phyloP scores from a whole-genome alignment of 768 basidiomycete genomes.

The Lactarius deliciosus region DNA sequence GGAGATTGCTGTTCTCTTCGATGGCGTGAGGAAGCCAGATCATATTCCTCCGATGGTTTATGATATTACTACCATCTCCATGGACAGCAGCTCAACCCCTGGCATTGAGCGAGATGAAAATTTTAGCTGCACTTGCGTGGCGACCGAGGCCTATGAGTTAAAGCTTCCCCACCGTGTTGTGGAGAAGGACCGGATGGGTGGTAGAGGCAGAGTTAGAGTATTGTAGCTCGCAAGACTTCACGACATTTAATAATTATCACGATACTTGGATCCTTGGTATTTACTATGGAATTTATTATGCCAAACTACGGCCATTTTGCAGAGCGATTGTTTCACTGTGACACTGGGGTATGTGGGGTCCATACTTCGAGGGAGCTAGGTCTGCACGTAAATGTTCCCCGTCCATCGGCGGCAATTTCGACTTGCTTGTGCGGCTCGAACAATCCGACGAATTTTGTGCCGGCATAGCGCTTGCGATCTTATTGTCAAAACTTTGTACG shows the following conservation, averaged over 20 bases:
- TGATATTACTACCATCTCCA: constrained; percentile 46
- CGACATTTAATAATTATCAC: background rate
- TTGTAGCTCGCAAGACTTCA: background rate
- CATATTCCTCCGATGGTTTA: constrained; percentile 49
- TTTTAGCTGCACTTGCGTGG: background rate
- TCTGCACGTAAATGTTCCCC: constrained; percentile 64
- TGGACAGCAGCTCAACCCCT: constrained; percentile 7
- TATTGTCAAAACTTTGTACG: constrained; percentile 28
- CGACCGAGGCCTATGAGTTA: constrained; percentile 10
- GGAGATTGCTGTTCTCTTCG: constrained; percentile 72
- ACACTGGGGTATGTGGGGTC: constrained; percentile 35
- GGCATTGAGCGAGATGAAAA: background rate
- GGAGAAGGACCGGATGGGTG: constrained; percentile 13
- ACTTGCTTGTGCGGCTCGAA: constrained; percentile 49
- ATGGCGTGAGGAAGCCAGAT: constrained; percentile 49
- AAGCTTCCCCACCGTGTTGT: constrained; percentile 7
- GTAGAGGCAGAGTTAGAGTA: background rate
- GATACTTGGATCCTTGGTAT: background rate
- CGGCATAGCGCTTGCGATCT: constrained; percentile 34
- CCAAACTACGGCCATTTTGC: background rate
- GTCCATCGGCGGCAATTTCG: constrained; percentile 53
- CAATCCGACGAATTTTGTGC: constrained; percentile 47
- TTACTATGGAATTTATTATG: background rate
- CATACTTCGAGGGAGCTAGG: constrained; percentile 60
- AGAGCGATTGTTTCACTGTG: constrained; percentile 7